Evolutionary conservation across 2,329 filamentous ascomycete species (phyloP), one percentile per base, ranked within the genome.

Genomic region (Knoxdaviesia capensis): DNA sequence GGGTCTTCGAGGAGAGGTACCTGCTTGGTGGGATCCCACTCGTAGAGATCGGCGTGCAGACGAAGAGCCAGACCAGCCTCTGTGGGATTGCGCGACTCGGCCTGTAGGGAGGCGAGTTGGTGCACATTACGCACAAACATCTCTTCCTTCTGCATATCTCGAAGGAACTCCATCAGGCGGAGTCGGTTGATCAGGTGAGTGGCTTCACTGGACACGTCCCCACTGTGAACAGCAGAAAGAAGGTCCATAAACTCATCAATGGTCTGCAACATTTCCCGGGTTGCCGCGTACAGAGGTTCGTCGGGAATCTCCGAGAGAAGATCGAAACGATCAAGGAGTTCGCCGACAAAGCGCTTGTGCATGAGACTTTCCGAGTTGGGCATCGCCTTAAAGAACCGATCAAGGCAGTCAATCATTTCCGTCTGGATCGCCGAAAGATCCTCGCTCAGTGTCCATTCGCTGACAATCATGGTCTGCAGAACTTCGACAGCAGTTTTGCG

Each of bases 81-180:
- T 0, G 85, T 82, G 48, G 78, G 74, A 51, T 94, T 90, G 44
- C 80, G 69, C 4, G 80, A 71, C 36, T 78, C 72, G 6, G 72
- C 69, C 56, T 96, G 88, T 8, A 90, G 65, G 35, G 75, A 65
- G 3, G 86, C 83, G 20, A 96, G 69, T 57, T 94, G 86, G 54
- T 96, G 88, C 9, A 96, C 87, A 52, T 96, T 94, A 48, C 86
- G 80, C 48, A 94, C 81, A 57, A 94, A 96, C 44, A 94, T 94
- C 52, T 94, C 87, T 56, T 94, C 86, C 54, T 93, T 93, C 50
- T 92, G 83, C 80, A 94, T 93, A 54, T 94, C 86, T 49, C 86
- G 81, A 50, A 96, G 69, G 59, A 94, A 96, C 51, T 94, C 85
- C 87, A 96, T 94, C 30, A 96, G 65, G 43, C 84, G 76, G 41